These are phyloP conservation scores for Citrus inodora DNA, from an alignment of 345 rosid genomes.

Conservation along the genomic window DNA sequence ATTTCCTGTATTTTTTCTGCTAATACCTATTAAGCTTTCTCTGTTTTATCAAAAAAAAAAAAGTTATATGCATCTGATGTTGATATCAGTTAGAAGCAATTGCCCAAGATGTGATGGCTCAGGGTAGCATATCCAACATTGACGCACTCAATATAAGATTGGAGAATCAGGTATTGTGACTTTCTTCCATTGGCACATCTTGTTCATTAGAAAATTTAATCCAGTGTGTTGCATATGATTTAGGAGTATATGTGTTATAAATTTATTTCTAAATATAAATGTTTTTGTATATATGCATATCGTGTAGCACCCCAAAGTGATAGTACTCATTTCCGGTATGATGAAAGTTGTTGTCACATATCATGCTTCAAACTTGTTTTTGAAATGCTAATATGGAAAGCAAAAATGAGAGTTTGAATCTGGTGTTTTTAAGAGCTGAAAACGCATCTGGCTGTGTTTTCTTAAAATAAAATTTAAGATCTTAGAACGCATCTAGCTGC, in stretches of 20 bases:
- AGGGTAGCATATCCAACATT: slow-evolving; percentile 62
- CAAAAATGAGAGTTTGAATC: background rate
- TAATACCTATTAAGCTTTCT: background rate
- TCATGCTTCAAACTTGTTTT: background rate
- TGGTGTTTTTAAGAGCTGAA: background rate
- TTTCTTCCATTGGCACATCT: slow-evolving; percentile 1
- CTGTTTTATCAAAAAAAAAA: slow-evolving; percentile 1
- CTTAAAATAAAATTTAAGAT: background rate
- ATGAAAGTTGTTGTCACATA: background rate
- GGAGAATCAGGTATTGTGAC: slow-evolving; percentile 65
- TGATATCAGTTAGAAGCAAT: slow-evolving; percentile 73
- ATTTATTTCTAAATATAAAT: background rate
- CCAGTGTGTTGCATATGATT: background rate
- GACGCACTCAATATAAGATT: slow-evolving; percentile 69
- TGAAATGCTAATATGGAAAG: background rate
- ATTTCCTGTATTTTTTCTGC: background rate
- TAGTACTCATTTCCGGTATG: background rate
- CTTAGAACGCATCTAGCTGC: too few relatives aligned
- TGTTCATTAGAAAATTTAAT: background rate
- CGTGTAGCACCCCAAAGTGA: background rate
- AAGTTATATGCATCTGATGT: background rate
- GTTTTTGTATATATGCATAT: background rate
- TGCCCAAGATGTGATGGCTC: slow-evolving; percentile 61
- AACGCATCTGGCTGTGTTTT: background rate
- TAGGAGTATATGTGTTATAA: background rate